Evolutionary conservation across 305 asterid species (phyloP), one percentile per base, ranked within the genome.

Genomic region (Fraxinus dipetala): DNA sequence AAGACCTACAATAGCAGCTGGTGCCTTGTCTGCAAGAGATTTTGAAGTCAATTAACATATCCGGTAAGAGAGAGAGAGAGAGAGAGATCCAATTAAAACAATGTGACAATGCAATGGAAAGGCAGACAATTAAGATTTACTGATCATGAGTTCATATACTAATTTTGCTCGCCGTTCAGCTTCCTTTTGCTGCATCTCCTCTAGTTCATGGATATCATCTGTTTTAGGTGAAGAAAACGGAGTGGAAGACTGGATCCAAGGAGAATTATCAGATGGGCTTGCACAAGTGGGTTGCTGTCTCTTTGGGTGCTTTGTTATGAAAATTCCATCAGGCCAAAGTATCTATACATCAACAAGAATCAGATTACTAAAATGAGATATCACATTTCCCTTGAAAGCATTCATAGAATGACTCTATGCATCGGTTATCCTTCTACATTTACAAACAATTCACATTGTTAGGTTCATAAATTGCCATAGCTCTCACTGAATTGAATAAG

Each of bases 251-350:
- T 77, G 89, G 83, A 81, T 87, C 81, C 76, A 84, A 28, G 87
- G 80, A 75, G 91, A 83, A 85, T 63, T 80, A 54, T 69, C 32
- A 45, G 97, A 84, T 51, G 92, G 87, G 80, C 88, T 87, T 61
- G 84, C 81, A 80, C 91, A 86, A 63, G 92, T 78, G 80, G 97
- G 93, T 77, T 83, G 90, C 84, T 85, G 93, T 78, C 98, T 90
- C 81, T 87, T 90, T 36, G 99, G 98, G 89, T 93, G 98, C 91
- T 93, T 96, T 75, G 99, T 96, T 72, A 96, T 86, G 91, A 96
- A 96, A 84, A 95, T 91, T 69, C 98, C 98, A 88, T 95, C 98
- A 65, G 97, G 98, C 98, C 98, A 96, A 76, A 96, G 93, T 86
- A 95, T 92, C 99, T 96, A 86, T 40, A 48, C 34, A 61, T 67